Percentiles rank a stretch among this genome's conserved stretches.
phyloP scores from a whole-genome alignment of 2,329 filamentous ascomycete species.

The Calonectria pseudoturangicola region DNA sequence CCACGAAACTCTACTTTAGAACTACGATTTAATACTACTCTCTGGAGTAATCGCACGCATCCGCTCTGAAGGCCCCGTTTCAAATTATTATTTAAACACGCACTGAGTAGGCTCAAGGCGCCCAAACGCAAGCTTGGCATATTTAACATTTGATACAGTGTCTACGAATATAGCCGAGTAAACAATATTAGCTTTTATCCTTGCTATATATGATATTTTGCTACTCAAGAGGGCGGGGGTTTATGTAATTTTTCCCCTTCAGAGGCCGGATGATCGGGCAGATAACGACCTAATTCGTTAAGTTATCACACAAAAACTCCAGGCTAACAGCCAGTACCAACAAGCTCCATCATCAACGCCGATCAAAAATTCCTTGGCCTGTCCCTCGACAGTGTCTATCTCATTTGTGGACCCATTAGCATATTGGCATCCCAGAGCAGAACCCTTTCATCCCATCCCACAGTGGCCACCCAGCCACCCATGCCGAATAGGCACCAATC shows the following conservation, averaged over 20 bases:
- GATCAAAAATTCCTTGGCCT: slow-evolving; percentile 16
- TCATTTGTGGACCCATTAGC: slow-evolving; percentile 59
- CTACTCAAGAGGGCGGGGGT: no score
- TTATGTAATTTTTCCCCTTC: not conserved
- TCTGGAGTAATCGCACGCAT: not conserved
- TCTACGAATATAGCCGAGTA: not conserved
- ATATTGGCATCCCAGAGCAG: slow-evolving; percentile 91
- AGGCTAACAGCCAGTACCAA: slow-evolving; percentile 23
- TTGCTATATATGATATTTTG: not conserved
- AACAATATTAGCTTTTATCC: no score
- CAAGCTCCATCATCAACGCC: slow-evolving; percentile 47
- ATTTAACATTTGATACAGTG: not conserved
- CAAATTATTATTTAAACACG: not conserved
- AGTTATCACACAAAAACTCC: slow-evolving; percentile 28
- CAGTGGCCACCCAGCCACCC: slow-evolving; percentile 96
- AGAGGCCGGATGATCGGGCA: not conserved
- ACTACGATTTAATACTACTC: slow-evolving; percentile 44
- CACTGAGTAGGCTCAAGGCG: no score
- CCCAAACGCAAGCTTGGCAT: not conserved
- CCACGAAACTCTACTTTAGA: slow-evolving; percentile 55
- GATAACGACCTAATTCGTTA: slow-evolving; percentile 8
- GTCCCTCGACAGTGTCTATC: slow-evolving; percentile 32
- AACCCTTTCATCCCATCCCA: slow-evolving; percentile 94
- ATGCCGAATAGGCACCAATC: slow-evolving; percentile 98
- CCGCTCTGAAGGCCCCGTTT: not conserved